A percentile compares a stretch with the other conserved stretches of the same genome.
These are phyloP conservation scores for Parathielavia appendiculata DNA, from an alignment of 495 filamentous ascomycete genomes.

Conservation along the genomic window DNA sequence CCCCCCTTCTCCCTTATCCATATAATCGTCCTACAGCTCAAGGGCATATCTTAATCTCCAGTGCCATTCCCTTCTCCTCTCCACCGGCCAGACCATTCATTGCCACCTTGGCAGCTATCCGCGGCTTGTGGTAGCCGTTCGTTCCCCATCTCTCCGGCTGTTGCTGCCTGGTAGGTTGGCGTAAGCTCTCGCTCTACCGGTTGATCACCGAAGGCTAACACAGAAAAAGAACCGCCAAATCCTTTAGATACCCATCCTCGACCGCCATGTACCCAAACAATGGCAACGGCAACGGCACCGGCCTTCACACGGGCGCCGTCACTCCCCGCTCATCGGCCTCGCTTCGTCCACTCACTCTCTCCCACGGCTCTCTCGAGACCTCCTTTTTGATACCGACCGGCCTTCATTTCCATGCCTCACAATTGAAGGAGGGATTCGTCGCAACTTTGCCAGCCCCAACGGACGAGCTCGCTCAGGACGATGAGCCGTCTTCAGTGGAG, in stretches of 20 bases:
- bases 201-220: not conserved
- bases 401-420: conserved; percentile 90
- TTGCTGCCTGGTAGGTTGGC: conserved; percentile 1
- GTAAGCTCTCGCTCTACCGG: not conserved
- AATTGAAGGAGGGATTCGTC: conserved; percentile 81
- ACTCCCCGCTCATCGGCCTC: conserved; percentile 87
- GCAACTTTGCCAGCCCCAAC: conserved; percentile 81
- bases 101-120: too few relatives aligned
- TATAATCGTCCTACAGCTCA: not conserved
- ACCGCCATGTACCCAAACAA: conserved; percentile 72
- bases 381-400: conserved; percentile 90
- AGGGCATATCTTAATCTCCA: not conserved
- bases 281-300: conserved; percentile 66
- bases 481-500: conserved; percentile 87
- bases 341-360: conserved; percentile 78
- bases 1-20: not conserved
- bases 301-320: conserved; percentile 88
- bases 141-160: not conserved
- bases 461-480: conserved; percentile 94
- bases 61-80: not conserved
- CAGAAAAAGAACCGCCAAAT: not conserved
- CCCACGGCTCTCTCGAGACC: conserved; percentile 90
- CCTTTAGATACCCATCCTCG: conserved; percentile 23
- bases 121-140: not conserved
- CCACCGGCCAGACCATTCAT: not conserved